A percentile compares a stretch with the other conserved stretches of the same genome.
Conservation (phyloP, 1,284 basidiomycete genomes). For the Peniophora sp. region DNA sequence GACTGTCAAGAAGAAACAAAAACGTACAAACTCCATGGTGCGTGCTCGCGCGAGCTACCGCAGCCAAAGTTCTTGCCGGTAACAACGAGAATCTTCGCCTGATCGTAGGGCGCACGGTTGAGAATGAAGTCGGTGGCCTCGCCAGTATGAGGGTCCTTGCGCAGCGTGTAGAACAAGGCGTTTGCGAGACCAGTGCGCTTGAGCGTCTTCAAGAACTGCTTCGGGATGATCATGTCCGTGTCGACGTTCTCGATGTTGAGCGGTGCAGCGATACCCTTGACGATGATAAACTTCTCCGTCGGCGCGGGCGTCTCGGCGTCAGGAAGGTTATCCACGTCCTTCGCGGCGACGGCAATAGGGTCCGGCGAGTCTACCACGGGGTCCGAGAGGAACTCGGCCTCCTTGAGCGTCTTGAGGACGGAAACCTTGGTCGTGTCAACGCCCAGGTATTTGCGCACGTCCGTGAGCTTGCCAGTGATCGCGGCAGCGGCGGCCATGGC, state of each 20-base stretch:
- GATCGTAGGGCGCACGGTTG: constrained; percentile 78
- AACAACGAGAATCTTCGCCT: constrained; percentile 82
- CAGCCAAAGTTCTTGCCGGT: constrained; percentile 94
- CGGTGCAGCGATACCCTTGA: constrained; percentile 86
- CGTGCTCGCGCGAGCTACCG: constrained; percentile 91
- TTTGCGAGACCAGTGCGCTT: constrained; percentile 90
- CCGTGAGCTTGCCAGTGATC: constrained; percentile 81
- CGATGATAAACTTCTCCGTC: constrained; percentile 70
- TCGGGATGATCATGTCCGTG: constrained; percentile 97
- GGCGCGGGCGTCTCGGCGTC: constrained; percentile 48
- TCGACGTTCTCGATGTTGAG: constrained; percentile 90
- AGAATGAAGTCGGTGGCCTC: constrained; percentile 84
- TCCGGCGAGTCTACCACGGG: constrained; percentile 62
- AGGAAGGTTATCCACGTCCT: constrained; percentile 33
- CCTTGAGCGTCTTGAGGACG: constrained; percentile 62
- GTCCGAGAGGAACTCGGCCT: constrained; percentile 73
- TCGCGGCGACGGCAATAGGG: constrained; percentile 34
- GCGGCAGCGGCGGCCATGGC: constrained; percentile 97
- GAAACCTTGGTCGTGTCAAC: constrained; percentile 34
- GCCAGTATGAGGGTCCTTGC: constrained; percentile 76
- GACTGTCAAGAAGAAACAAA: too few relatives aligned
- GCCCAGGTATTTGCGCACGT: constrained; percentile 79
- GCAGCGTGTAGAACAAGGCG: constrained; percentile 81
- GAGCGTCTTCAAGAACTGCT: constrained; percentile 92
- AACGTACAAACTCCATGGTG: constrained; percentile 88